Base-by-base conservation (phyloP, 306 rosid species). In the Pyrus communis region DNA sequence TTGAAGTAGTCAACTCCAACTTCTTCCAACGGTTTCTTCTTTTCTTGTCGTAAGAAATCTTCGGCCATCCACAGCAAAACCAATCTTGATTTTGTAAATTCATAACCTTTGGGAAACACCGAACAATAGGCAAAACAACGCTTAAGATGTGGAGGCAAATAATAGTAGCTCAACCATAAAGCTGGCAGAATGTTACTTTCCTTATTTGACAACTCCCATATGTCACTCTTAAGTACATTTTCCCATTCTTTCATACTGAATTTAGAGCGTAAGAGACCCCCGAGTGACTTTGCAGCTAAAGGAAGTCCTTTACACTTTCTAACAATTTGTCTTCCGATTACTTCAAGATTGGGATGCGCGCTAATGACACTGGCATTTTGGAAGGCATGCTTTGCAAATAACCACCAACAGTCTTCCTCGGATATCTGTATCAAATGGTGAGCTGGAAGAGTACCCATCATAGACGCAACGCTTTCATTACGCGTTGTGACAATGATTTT, bases 41-140 rank as follows among this genome's bases (percentile, higher is more conserved):
- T 66, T 58, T 22, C 7, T 4, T 65, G 76, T 52, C 15, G 33
- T 6, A 72, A 33, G 13, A 87, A 60, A 22, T 76, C 80, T 77
- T 84, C 83, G 2, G 78, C 88, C 85, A 79, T 82, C 90, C 90
- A 84, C 1, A 79, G 22, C 54, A 66, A 42, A 61, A 82, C 38
- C 45, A 87, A 54, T 3, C 38, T 11, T 42, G 63, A 66, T 42
- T 46, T 86, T 14, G 67, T 4, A 21, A 83, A 72, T 46, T 12
- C 43, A 70, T n/a, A 69, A 38, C 82, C 78, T 54, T 82, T 77
- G 0, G 87, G 81, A 21, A 71, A 83, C 27, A 79, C 30, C 1
- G 77, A 62, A 69, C 82, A 82, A 43, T 49, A 82, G 1, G 73
- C 70, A 67, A 82, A 68, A 9, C 85, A 82, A 5, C 4, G 63